phyloP scores from a whole-genome alignment of 75 land plant species.

The Adiantum capillusveneris region DNA sequence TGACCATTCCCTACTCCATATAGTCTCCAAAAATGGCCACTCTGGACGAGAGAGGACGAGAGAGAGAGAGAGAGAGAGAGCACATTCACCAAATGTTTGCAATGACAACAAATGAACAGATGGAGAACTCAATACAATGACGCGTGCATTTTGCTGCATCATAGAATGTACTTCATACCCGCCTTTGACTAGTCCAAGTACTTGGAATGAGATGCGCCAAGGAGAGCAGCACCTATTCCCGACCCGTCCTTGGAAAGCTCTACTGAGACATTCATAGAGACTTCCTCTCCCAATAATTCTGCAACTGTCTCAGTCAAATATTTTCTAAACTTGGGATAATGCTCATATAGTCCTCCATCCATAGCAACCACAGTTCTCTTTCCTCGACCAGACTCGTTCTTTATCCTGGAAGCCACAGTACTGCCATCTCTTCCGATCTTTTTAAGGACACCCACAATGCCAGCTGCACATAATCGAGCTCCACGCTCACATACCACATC shows the following conservation, averaged over 20 bases:
- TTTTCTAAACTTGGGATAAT: conserved; percentile 47
- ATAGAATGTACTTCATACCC: too few species aligned
- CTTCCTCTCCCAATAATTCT: conserved; percentile 70
- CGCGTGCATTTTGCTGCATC: not conserved
- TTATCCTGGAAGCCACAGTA: conserved; percentile 21
- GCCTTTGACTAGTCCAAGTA: not conserved
- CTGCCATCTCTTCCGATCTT: conserved; percentile 86
- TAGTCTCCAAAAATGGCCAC: too few species aligned
- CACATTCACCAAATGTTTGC: too few species aligned
- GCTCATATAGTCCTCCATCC: conserved; percentile 64
- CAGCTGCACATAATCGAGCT: conserved; percentile 82
- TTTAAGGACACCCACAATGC: conserved; percentile 81
- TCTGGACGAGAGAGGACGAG: too few species aligned
- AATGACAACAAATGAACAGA: too few species aligned
- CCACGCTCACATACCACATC: conserved; percentile 68
- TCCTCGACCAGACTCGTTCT: conserved; percentile 15
- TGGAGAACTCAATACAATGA: too few species aligned
- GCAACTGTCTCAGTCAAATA: conserved; percentile 54
- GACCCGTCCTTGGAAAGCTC: conserved; percentile 63
- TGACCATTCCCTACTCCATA: too few species aligned
- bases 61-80: too few species aligned
- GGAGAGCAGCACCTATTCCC: conserved; percentile 84
- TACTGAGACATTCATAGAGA: conserved; percentile 44
- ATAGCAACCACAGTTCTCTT: conserved; percentile 60
- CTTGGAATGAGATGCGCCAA: conserved; percentile 61